A percentile compares a stretch with the other conserved stretches of the same genome.
phyloP scores from a whole-genome alignment of 2,329 filamentous ascomycete genomes.

The Bipolaris gigantea region DNA sequence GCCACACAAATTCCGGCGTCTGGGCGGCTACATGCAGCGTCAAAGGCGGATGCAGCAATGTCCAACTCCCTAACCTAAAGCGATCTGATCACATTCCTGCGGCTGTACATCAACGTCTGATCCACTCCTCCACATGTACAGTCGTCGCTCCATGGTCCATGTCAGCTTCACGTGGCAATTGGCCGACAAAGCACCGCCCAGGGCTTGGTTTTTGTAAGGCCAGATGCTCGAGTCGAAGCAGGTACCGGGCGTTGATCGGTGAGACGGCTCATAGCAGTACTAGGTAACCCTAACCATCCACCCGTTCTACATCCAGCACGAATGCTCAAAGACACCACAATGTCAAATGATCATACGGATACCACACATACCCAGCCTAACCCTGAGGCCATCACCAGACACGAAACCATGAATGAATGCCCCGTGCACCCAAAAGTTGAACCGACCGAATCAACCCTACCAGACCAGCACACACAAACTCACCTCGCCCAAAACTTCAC shows the following conservation, averaged over 20 bases:
- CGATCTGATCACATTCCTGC: slow-evolving; percentile 3
- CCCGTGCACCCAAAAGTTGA: neutral
- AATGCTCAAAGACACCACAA: neutral
- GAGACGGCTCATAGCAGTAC: neutral
- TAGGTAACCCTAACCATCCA: neutral
- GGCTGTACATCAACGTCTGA: neutral
- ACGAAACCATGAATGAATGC: neutral
- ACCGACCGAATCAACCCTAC: neutral
- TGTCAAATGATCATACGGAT: neutral
- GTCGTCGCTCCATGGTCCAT: neutral
- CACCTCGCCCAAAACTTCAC: no score
- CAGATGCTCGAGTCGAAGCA: neutral
- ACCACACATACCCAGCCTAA: neutral
- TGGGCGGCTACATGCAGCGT: neutral
- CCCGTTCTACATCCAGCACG: neutral
- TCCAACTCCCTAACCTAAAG: neutral
- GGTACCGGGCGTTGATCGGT: slow-evolving; percentile 5
- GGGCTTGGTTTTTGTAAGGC: neutral
- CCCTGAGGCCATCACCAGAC: neutral
- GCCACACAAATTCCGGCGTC: neutral
- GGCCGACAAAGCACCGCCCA: neutral
- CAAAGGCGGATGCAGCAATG: neutral
- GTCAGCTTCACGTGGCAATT: neutral
- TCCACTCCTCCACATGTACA: neutral
- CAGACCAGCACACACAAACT: neutral